phyloP scores from a whole-genome alignment of 2,329 filamentous ascomycete species.

The Fusarium lateritium region DNA sequence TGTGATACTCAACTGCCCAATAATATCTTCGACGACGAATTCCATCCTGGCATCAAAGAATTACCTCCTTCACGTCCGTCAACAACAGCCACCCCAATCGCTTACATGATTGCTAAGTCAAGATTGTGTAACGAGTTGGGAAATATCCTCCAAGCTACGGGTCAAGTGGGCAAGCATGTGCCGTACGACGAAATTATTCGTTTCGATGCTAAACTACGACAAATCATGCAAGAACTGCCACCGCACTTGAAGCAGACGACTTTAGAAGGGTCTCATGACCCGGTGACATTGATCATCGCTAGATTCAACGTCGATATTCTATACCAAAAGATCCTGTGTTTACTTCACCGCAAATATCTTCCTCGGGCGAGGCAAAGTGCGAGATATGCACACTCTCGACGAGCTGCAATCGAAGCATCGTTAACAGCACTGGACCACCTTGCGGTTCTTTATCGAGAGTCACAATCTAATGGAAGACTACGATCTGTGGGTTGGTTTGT shows the following conservation, averaged over 20 bases:
- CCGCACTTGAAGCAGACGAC: constrained; percentile 83
- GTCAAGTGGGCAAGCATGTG: constrained; percentile 67
- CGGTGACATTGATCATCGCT: constrained; percentile 87
- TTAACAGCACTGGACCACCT: constrained; percentile 86
- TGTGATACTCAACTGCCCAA: constrained; percentile 82
- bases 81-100: constrained; percentile 81
- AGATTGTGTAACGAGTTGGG: constrained; percentile 78
- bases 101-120: constrained; percentile 84
- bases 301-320: constrained; percentile 87
- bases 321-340: constrained; percentile 89
- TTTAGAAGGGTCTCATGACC: constrained; percentile 82
- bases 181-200: constrained; percentile 76
- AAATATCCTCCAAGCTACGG: constrained; percentile 77
- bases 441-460: constrained; percentile 80
- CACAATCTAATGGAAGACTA: constrained; percentile 78
- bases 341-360: constrained; percentile 91
- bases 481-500: constrained; percentile 84
- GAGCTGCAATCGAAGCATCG: constrained; percentile 87
- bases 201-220: constrained; percentile 73
- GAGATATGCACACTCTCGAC: constrained; percentile 86
- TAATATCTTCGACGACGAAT: constrained; percentile 87
- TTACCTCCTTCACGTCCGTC: constrained; percentile 77
- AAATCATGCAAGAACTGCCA: constrained; percentile 77
- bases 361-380: constrained; percentile 82
- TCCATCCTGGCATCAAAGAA: constrained; percentile 76